These are phyloP conservation scores for Rhododendron kiyosumense DNA, from an alignment of 148 eudicot genomes.

Conservation along the genomic window DNA sequence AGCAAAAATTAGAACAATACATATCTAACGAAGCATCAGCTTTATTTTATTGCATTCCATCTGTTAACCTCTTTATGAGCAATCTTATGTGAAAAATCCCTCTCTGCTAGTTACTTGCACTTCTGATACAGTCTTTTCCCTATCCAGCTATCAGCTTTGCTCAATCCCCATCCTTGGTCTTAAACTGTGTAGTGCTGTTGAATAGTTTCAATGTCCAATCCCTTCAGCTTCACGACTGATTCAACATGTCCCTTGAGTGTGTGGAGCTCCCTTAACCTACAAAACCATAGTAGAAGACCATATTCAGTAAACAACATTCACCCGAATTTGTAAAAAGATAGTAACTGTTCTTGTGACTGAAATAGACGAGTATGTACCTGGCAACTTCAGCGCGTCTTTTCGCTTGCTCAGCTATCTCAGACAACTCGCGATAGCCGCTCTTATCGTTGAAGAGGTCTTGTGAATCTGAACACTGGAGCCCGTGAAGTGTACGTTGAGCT, in stretches of 20 bases:
- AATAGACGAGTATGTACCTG: constrained; percentile 24
- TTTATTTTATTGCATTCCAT: not conserved
- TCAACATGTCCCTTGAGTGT: constrained; percentile 66
- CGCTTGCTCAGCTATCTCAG: constrained; percentile 50
- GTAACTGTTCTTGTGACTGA: not conserved
- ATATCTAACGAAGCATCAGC: not conserved
- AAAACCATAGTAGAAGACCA: not conserved
- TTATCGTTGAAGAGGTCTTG: constrained; percentile 16
- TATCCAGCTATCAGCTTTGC: not conserved
- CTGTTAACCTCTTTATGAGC: not conserved
- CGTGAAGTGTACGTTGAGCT: constrained; percentile 58
- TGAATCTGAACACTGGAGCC: constrained; percentile 30
- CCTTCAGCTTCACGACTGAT: constrained; percentile 62
- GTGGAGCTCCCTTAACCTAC: constrained; percentile 63
- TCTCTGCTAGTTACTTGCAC: not conserved
- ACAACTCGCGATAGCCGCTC: constrained; percentile 21
- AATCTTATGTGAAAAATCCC: not conserved
- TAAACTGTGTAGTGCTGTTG: constrained; percentile 49
- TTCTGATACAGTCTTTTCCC: not conserved
- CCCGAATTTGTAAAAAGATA: no score
- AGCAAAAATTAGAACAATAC: not conserved
- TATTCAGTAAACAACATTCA: no score
- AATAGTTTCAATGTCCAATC: constrained; percentile 56
- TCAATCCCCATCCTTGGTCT: not conserved
- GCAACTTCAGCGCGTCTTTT: constrained; percentile 55